Conservation (phyloP, 2,329 filamentous ascomycete genomes). For the Fusarium nurragi region DNA sequence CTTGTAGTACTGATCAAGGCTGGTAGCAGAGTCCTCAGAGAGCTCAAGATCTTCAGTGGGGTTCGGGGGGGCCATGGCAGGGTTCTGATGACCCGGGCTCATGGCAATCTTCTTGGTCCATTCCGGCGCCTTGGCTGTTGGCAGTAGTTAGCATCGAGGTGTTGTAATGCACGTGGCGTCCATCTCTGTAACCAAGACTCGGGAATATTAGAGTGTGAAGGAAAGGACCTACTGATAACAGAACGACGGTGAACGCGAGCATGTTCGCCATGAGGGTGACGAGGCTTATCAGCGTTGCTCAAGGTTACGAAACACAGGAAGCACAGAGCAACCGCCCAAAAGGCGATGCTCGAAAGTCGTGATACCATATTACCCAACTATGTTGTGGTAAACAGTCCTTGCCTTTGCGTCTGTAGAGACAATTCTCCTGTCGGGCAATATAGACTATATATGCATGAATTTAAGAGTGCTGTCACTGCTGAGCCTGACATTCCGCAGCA, state of each 20-base stretch:
- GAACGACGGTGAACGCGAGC: not conserved
- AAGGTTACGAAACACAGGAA: not conserved
- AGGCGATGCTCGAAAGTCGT: not conserved
- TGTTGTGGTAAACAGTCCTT: not conserved
- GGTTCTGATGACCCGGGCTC: conserved; percentile 9
- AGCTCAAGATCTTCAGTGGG: conserved; percentile 7
- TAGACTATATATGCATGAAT: not conserved
- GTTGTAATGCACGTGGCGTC: not conserved
- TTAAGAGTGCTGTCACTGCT: not conserved
- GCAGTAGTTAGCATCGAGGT: not conserved
- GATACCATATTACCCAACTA: not conserved
- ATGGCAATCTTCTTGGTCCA: conserved; percentile 9
- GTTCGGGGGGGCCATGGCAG: not conserved
- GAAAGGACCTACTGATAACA: not conserved
- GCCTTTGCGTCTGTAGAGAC: not conserved
- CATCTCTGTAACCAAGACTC: too few species aligned
- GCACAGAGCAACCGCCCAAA: not conserved
- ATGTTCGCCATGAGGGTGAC: not conserved
- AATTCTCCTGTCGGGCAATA: not conserved
- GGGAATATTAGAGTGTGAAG: too few species aligned
- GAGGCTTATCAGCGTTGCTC: not conserved
- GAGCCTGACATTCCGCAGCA: not conserved
- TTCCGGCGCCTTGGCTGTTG: conserved; percentile 3
- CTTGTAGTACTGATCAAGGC: conserved; percentile 6
- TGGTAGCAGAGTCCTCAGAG: not conserved